phyloP scores from a whole-genome alignment of 2,329 filamentous ascomycete genomes.

The Colletotrichum gigasporum region DNA sequence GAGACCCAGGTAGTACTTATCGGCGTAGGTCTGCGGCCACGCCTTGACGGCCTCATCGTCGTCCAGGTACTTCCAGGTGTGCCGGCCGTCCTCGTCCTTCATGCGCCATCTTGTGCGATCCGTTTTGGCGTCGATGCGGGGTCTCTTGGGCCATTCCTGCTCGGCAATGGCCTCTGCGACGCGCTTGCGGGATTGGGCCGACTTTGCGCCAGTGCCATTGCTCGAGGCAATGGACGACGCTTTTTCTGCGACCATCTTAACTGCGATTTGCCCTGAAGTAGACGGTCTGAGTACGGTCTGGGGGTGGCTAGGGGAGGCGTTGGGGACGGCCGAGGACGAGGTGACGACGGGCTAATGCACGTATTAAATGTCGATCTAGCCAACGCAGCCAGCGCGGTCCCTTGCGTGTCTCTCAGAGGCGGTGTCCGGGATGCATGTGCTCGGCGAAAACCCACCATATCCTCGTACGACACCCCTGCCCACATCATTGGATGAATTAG shows the following conservation, averaged over 20 bases:
- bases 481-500: background rate
- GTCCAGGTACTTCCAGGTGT: conserved; percentile 93
- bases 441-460: conserved; percentile 25
- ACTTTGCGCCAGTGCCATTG: conserved; percentile 8
- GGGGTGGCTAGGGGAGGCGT: background rate
- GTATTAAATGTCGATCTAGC: conserved; percentile 11
- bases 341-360: conserved; percentile 10
- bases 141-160: conserved; percentile 53
- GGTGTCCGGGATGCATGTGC: conserved; percentile 29
- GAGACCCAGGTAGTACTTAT: conserved; percentile 87
- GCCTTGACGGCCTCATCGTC: conserved; percentile 74
- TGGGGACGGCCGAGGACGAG: background rate
- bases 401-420: conserved; percentile 19
- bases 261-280: background rate
- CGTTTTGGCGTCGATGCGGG: conserved; percentile 67
- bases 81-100: conserved; percentile 81
- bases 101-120: conserved; percentile 88
- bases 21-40: conserved; percentile 90
- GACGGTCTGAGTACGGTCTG: background rate
- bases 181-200: conserved; percentile 52
- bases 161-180: conserved; percentile 46
- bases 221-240: conserved; percentile 20
- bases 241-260: conserved; percentile 13
- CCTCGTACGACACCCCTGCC: conserved; percentile 6
- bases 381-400: background rate